Base-by-base conservation (phyloP, 106 monocot genomes). In the Apostasia ramifera region DNA sequence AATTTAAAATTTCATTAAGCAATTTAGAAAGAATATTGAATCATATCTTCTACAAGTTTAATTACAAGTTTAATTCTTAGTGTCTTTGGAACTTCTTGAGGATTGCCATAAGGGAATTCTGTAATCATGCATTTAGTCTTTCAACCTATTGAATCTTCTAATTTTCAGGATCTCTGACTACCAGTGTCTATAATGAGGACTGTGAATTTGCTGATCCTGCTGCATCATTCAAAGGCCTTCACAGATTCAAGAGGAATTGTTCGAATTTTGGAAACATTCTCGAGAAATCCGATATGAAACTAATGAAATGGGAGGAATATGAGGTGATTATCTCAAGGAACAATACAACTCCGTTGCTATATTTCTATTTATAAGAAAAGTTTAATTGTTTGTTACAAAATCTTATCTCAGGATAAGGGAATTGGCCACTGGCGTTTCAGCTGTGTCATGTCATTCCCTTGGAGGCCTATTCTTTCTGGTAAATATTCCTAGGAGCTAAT, bases 201-300 rank as follows among this genome's bases (percentile, higher is more conserved):
- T 92, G 97, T 62, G 97, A 98, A 79, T 98, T 98, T 85, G 92
- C 92, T 54, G 97, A 98, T 67, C 97, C 97, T 58, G 97, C 92
- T 26, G 97, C 92, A 65, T 98, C 92, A 51, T 92, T 98, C 72
- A 81, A 71, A 87, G 97, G 92, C 14, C 87, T 92, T 52, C 44
- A 38, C 13, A 84, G 92, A 14, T 98, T 98, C 66, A 87, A 85
- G 68, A 52, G 92, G 44, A 98, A 98, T 52, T 98, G 92, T 57
- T 73, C 89, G 45, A 98, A 98, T 80, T 98, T 98, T 70, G 92
- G 97, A 48, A 81, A 78, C 46, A 76, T 92, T 40, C 82, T 98
- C 66, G 76, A 83, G 49, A 90, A 83, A 67, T 92, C 92, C 44
- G 81, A 80, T 64, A 98, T 98, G 97, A 87, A 98, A 48, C 92